Evolutionary conservation across 768 basidiomycete genomes (phyloP).

Genomic region (Megacollybia marginata): DNA sequence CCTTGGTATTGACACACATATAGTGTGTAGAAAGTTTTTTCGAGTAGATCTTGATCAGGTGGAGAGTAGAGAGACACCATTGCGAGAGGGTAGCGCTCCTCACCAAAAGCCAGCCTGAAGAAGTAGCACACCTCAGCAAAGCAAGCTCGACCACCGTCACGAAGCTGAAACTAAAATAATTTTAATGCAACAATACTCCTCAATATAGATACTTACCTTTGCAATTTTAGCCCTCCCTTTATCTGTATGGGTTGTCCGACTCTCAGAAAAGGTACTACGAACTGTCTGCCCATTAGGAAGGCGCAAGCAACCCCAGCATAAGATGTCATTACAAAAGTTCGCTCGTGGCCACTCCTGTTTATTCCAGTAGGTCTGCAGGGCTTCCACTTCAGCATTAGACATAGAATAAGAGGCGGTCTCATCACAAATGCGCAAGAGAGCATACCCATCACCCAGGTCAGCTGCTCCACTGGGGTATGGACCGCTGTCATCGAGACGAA

Average conservation of each 20-base stretch:
- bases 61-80: constrained; percentile 13
- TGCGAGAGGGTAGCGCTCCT: constrained; percentile 3
- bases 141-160: neutral
- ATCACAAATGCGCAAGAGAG: neutral
- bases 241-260: neutral
- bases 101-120: too few relatives aligned
- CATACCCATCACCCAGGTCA: too few relatives aligned
- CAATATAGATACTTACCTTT: too few relatives aligned
- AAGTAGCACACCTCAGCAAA: neutral
- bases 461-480: neutral
- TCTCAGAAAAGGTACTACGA: constrained; percentile 4
- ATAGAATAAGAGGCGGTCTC: neutral
- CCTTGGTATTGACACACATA: too few relatives aligned
- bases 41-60: constrained; percentile 14
- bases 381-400: neutral
- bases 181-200: neutral
- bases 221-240: neutral
- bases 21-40: constrained; percentile 12
- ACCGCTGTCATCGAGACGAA: neutral
- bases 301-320: constrained; percentile 8
- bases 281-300: constrained; percentile 16
- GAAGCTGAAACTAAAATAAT: neutral
- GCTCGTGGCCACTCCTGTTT: neutral
- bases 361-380: neutral
- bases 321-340: neutral